Base-by-base conservation (phyloP, 768 basidiomycete genomes). In the Lyophyllum atratum region DNA sequence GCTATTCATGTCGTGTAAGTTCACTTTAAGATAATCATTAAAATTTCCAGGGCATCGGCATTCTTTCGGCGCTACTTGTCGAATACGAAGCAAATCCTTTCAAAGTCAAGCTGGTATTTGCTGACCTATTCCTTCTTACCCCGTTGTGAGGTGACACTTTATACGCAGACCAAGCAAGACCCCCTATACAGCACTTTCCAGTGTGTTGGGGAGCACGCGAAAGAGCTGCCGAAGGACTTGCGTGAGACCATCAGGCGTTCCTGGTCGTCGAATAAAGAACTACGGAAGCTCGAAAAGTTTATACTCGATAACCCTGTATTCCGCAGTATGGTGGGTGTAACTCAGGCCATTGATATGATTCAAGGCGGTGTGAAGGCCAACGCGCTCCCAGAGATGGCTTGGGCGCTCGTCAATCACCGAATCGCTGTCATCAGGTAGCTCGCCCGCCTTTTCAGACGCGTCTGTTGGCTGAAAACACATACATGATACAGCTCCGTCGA, bases 281-380 rank as follows among this genome's bases (percentile, higher is more conserved):
- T 93, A 37, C 70, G 69, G 28, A 70, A 71, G 26, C 77, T 90
- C 9, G 84, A 85, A 54, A 66, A 75, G n/a, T 65, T 76, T 34
- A 67, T 83, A 24, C 71, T 76, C 25, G 65, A 75, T 48, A 70
- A 83, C 61, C 67, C 65, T 0, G 24, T 59, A 4, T 72, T 76
- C 59, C 77, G 75, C 53, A 84, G 76, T 58, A 66, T 85, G 9
- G 74, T 85, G 4, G 78, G 84, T 29, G 92, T 89, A 4, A 92
- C 92, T 1, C 89, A 92, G 69, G 92, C 92, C 1, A 80, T 88
- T 43, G 90, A 92, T 64, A 66, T 94, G 12, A 79, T 85, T 33
- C 72, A 76, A n/a, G 85, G 85, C 19, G 87, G 85, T 11, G 82
- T 86, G 26, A 92, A 92, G 70, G 77, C 79, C 25, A 93, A 93